A percentile compares a stretch with the other conserved stretches of the same genome.
phyloP scores from a whole-genome alignment of 202 grass and related monocot genomes.

The Cymbopogon flexuosus region DNA sequence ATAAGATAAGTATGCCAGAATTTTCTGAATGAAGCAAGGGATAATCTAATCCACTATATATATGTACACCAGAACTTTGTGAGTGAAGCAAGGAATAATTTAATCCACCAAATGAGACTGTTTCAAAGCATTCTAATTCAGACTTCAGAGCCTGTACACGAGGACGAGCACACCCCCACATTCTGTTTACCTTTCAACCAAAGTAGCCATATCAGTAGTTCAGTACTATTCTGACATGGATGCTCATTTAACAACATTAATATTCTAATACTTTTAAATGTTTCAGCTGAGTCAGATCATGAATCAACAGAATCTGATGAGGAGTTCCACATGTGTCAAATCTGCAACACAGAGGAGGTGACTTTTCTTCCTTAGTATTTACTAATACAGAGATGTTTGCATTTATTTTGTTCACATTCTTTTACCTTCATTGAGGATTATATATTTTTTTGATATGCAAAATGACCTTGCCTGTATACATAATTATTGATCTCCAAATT shows the following conservation, averaged over 20 bases:
- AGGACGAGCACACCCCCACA: not conserved
- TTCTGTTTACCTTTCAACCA: not conserved
- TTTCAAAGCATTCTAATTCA: not conserved
- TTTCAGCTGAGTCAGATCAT: slow-evolving; percentile 88
- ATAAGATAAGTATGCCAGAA: not conserved
- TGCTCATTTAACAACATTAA: slow-evolving; percentile 11
- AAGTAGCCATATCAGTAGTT: not conserved
- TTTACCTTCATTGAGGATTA: slow-evolving; percentile 6
- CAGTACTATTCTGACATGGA: slow-evolving; percentile 14
- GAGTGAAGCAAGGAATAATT: not conserved
- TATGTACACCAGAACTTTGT: not conserved
- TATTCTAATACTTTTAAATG: slow-evolving; percentile 32
- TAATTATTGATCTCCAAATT: not conserved
- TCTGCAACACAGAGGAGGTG: slow-evolving; percentile 93
- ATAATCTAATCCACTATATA: not conserved
- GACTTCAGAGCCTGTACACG: not conserved
- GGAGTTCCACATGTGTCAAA: slow-evolving; percentile 96
- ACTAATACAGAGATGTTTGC: slow-evolving; percentile 10
- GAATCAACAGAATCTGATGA: slow-evolving; percentile 91
- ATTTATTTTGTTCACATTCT: slow-evolving; percentile 12
- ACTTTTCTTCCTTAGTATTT: slow-evolving; percentile 32
- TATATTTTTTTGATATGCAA: not conserved
- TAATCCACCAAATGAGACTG: not conserved
- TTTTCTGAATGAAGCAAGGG: not conserved
- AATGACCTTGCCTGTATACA: not conserved